Evolutionary conservation across 2,329 filamentous ascomycete species (phyloP), one percentile per base, ranked within the genome.

Genomic region (Lachnellula occidentalis): DNA sequence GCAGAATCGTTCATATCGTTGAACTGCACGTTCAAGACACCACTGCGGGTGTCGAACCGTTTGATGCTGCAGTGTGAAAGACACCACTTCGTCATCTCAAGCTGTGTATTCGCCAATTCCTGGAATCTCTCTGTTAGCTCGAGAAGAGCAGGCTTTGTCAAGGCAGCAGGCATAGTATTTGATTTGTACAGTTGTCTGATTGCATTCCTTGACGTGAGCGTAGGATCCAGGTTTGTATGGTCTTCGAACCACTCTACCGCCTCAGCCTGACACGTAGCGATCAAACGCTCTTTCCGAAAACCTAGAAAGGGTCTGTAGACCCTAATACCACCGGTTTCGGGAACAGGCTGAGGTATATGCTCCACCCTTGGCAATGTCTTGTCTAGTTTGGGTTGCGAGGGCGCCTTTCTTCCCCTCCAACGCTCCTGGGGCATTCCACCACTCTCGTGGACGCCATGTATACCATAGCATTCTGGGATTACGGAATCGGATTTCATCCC

Each of bases 381-480:
- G 34, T 21, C 34, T 41, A 9, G n/a, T 34, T 31, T 11, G 17
- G 12, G 15, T 41, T 39, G 50, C 37, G 8, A 42, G 37, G 41
- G 15, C 34, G 31, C 15, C 14, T 12, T 31, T 31, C 27, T 31
- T 12, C 27, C 27, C 9, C 27, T 31, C 27, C 27, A 31, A 4
- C 1, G 9, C 27, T 31, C 4, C 9, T 4, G 27, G n/a, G 31
- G 8, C 24, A 58, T 22, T 6, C 50, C 56, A 4, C 86, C 86
- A 65, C 86, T 89, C 67, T 81, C 79, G 63, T 88, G 78, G 2
- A 88, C 80, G 0, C 87, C 85, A 66, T 90, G 82, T 2, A 95
- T 69, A 31, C 87, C 87, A 63, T 86, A 78, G 64, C 89, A 95
- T 69, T 96, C 91, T 1, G 92, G 92, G n/a, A 96, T 90, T 45